These are phyloP conservation scores for Magnolia changhungtana DNA, from an alignment of 164 flowering plant species.

Conservation along the genomic window DNA sequence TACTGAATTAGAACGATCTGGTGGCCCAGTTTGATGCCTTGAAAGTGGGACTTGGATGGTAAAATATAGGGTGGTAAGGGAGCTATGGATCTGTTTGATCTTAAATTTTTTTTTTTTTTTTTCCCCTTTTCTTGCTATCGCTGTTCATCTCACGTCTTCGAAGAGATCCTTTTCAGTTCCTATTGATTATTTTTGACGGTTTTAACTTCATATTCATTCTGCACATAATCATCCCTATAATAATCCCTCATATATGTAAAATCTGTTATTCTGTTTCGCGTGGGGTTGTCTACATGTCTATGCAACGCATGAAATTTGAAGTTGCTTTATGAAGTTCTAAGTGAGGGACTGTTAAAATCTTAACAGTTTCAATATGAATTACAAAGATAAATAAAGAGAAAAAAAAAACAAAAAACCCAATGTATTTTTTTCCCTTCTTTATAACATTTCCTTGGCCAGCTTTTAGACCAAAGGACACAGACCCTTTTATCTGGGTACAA, in stretches of 20 bases:
- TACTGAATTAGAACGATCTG: constrained; percentile 57
- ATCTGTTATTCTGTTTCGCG: too few relatives aligned
- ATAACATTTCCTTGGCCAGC: background rate
- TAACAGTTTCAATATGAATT: too few relatives aligned
- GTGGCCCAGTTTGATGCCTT: constrained; percentile 62
- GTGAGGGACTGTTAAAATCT: too few relatives aligned
- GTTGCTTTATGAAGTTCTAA: too few relatives aligned
- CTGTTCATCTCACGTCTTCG: background rate
- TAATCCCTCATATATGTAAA: background rate
- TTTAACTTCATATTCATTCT: background rate
- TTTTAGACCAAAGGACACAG: background rate
- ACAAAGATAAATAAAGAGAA: too few relatives aligned
- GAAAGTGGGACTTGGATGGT: constrained; percentile 27
- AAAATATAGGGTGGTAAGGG: background rate
- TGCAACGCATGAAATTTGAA: too few relatives aligned
- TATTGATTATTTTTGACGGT: background rate
- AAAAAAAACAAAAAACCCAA: too few relatives aligned
- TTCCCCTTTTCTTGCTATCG: background rate
- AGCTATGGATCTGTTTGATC: background rate
- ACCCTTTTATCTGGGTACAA: constrained; percentile 2
- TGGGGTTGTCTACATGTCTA: too few relatives aligned
- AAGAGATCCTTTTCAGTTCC: background rate
- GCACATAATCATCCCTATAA: background rate
- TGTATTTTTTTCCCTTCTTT: too few relatives aligned
- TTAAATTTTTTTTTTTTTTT: background rate